These are phyloP conservation scores for Dunaliella primolecta DNA, from an alignment of 139 green algal genomes.

Conservation along the genomic window DNA sequence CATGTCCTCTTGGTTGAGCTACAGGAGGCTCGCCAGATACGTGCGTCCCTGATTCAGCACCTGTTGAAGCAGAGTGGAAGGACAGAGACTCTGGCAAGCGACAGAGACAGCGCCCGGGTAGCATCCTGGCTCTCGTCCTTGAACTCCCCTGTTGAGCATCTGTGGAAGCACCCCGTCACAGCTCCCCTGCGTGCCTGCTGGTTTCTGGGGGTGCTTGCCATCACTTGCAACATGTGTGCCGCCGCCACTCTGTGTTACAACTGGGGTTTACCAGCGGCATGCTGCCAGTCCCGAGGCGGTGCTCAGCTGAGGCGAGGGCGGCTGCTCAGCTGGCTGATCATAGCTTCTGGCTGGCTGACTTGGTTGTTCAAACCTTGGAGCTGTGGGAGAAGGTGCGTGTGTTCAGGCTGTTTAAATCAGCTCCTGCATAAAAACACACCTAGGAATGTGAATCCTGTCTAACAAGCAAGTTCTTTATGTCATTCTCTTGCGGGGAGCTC, in stretches of 20 bases:
- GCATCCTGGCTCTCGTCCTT: too few relatives aligned
- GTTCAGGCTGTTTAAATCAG: too few relatives aligned
- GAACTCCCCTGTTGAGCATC: not conserved
- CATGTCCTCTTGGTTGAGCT: not conserved
- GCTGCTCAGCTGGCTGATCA: not conserved
- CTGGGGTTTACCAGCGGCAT: too few relatives aligned
- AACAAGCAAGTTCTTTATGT: too few relatives aligned
- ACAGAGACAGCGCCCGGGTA: too few relatives aligned
- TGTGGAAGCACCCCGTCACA: not conserved
- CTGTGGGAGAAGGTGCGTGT: too few relatives aligned
- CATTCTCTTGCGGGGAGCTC: too few relatives aligned
- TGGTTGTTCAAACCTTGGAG: not conserved
- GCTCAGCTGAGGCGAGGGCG: not conserved
- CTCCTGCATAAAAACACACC: too few relatives aligned
- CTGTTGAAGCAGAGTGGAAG: not conserved
- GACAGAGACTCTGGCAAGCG: too few relatives aligned
- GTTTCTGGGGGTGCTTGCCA: not conserved
- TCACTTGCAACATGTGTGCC: not conserved
- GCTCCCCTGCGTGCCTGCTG: not conserved
- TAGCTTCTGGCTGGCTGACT: not conserved
- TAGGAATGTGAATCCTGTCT: too few relatives aligned
- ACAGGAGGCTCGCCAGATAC: not conserved
- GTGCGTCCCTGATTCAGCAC: not conserved
- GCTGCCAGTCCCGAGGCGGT: too few relatives aligned
- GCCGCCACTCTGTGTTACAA: not conserved